These are phyloP conservation scores for Podospora pseudocomata DNA, from an alignment of 495 filamentous ascomycete species.

Conservation along the genomic window DNA sequence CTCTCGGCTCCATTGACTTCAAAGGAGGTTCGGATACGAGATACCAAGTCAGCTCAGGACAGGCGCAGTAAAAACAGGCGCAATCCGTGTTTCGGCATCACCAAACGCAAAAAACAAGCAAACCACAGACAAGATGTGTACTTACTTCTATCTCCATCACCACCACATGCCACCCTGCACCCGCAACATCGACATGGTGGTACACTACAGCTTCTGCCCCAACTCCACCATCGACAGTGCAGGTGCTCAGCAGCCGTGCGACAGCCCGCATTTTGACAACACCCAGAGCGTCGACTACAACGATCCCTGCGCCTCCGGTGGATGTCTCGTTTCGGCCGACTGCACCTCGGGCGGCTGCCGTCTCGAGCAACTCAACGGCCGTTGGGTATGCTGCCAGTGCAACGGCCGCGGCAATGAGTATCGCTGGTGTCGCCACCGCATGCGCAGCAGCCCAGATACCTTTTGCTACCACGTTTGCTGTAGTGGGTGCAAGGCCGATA, in stretches of 20 bases:
- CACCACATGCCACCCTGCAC: constrained; percentile 41
- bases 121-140: constrained; percentile 15
- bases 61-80: neutral
- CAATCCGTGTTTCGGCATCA: neutral
- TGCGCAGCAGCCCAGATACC: constrained; percentile 41
- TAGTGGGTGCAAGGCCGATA: constrained; percentile 25
- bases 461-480: constrained; percentile 41
- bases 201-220: constrained; percentile 42
- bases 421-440: constrained; percentile 34
- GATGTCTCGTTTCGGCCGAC: constrained; percentile 40
- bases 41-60: neutral
- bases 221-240: constrained; percentile 26
- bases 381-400: constrained; percentile 46
- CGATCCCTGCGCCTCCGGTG: constrained; percentile 42
- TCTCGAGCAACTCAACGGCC: constrained; percentile 39
- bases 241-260: constrained; percentile 21
- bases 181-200: constrained; percentile 36
- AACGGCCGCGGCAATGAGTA: constrained; percentile 39
- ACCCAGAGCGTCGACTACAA: constrained; percentile 31
- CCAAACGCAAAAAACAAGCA: neutral
- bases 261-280: constrained; percentile 26
- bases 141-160: constrained; percentile 25
- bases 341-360: constrained; percentile 43
- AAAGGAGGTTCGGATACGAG: neutral
- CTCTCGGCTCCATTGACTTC: neutral